Percentiles rank a stretch among this genome's conserved stretches.
Conservation (phyloP, 352 stramenopile species). For the Pythium chondricola region DNA sequence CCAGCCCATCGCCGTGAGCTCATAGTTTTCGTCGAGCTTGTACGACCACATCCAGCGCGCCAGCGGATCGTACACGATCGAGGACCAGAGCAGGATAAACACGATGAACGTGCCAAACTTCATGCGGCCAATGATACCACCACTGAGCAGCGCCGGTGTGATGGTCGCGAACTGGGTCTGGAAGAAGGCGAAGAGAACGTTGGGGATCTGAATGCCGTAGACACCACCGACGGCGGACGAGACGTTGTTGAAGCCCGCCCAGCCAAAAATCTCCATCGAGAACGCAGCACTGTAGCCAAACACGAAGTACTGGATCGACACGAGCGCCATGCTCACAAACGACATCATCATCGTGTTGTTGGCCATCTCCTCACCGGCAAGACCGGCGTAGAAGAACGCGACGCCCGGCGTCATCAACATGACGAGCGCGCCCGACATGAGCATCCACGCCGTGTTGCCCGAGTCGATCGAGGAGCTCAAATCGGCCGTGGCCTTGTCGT, state of each 20-base stretch:
- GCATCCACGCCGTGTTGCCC: conserved; percentile 48
- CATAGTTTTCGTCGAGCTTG: conserved; percentile 51
- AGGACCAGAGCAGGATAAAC: conserved; percentile 80
- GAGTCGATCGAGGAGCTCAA: conserved; percentile 19
- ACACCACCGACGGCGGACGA: conserved; percentile 31
- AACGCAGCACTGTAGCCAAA: conserved; percentile 74
- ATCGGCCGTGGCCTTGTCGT: conserved; percentile 19
- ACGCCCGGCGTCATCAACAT: conserved; percentile 48
- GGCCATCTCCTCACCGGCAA: conserved; percentile 62
- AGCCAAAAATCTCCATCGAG: conserved; percentile 49
- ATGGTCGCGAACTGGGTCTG: conserved; percentile 83
- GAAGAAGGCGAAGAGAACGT: conserved; percentile 71
- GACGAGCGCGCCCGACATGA: conserved; percentile 26
- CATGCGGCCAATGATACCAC: conserved; percentile 78
- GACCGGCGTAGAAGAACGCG: conserved; percentile 69
- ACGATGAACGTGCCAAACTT: conserved; percentile 68
- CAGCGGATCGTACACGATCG: conserved; percentile 80
- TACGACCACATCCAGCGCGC: conserved; percentile 80
- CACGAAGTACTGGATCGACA: conserved; percentile 75
- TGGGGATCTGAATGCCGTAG: conserved; percentile 56
- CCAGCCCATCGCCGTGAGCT: conserved; percentile 40
- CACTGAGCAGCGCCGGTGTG: conserved; percentile 64
- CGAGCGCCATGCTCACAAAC: conserved; percentile 67
- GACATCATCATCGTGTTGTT: conserved; percentile 82
- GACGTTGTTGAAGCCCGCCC: conserved; percentile 51